Evolutionary conservation across 73 alveolate species (phyloP).

Genomic region (Vitrella brassicaformis): DNA sequence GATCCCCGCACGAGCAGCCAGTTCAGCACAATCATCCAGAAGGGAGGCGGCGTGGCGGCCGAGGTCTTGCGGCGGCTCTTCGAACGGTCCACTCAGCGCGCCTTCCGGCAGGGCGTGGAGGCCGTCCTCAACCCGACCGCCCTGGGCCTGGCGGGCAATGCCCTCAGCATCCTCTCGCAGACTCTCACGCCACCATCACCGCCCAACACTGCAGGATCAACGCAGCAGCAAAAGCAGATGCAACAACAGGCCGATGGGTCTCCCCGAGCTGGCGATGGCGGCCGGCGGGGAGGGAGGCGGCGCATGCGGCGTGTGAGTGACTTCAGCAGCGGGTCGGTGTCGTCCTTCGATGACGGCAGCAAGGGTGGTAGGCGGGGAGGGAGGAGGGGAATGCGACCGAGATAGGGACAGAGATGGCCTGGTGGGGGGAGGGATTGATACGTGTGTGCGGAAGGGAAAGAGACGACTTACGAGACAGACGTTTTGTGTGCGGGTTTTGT

Average conservation of each 20-base stretch:
- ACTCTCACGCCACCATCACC: not conserved
- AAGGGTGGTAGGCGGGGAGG: no score
- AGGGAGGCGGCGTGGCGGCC: not conserved
- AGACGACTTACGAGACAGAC: no score
- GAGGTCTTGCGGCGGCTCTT: not conserved
- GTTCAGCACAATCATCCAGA: not conserved
- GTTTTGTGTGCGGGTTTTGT: no score
- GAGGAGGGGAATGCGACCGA: no score
- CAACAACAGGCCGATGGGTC: not conserved
- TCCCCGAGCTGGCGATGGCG: not conserved
- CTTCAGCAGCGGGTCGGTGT: no score
- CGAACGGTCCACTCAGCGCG: not conserved
- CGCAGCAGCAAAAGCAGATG: not conserved
- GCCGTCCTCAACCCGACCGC: not conserved
- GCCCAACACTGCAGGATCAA: not conserved
- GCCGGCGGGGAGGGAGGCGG: not conserved
- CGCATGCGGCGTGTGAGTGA: not conserved
- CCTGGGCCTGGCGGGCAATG: not conserved
- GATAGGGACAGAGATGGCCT: no score
- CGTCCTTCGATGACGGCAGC: no score
- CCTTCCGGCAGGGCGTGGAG: not conserved
- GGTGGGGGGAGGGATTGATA: no score
- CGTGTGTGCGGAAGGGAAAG: no score
- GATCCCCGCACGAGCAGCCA: not conserved
- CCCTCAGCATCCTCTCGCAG: not conserved